Conservation (phyloP, 129 eudicot species). For the Flaveria ramosissima region DNA sequence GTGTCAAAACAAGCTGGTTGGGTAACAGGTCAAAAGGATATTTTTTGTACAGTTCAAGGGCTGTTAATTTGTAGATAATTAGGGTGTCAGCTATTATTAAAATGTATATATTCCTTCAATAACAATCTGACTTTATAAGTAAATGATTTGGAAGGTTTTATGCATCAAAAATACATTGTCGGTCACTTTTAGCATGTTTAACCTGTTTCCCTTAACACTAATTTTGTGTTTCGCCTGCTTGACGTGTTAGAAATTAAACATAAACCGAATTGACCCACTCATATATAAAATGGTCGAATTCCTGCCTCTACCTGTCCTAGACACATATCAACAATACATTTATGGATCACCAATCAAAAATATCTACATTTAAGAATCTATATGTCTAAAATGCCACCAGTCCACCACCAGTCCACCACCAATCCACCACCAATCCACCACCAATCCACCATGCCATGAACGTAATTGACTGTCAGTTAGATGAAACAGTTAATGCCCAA, state of each 20-base stretch:
- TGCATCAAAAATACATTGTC: not conserved
- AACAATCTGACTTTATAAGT: not conserved
- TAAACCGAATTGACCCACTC: not conserved
- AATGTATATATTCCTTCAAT: not conserved
- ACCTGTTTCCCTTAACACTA: not conserved
- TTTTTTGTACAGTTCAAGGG: not conserved
- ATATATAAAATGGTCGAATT: not conserved
- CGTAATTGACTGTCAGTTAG: not conserved
- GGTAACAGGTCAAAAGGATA: not conserved
- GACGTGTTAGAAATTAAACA: not conserved
- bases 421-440: too few relatives aligned
- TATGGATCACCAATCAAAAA: too few relatives aligned
- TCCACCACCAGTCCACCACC: too few relatives aligned
- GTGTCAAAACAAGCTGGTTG: not conserved
- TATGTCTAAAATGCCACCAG: too few relatives aligned
- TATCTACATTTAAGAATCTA: too few relatives aligned
- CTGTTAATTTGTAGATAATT: not conserved
- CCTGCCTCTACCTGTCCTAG: too few relatives aligned
- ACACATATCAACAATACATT: too few relatives aligned
- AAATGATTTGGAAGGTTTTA: slow-evolving; percentile 7
- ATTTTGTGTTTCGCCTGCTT: not conserved
- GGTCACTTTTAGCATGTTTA: not conserved
- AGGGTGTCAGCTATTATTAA: not conserved
- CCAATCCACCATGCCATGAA: too few relatives aligned
- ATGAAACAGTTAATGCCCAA: not conserved